Conservation (phyloP, 441 rosid species). For the Melastoma candidum region DNA sequence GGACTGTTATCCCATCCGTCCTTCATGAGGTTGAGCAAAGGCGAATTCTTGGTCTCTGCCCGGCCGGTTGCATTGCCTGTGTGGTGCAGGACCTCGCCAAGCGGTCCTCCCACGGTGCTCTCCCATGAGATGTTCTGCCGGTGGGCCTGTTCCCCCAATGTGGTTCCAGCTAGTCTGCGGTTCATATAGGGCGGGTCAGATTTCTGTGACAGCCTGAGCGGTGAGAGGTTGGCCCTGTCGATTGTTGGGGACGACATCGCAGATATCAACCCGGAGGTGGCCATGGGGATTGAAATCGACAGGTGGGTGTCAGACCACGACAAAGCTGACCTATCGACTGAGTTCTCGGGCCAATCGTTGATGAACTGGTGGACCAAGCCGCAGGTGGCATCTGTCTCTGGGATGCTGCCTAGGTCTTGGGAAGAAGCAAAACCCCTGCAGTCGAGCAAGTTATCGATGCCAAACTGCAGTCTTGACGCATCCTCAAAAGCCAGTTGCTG, state of each 20-base stretch:
- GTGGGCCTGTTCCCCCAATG: not conserved
- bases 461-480: not conserved
- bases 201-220: not conserved
- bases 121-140: slow-evolving; percentile 6
- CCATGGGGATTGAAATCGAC: not conserved
- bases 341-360: slow-evolving; percentile 1
- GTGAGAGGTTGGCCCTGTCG: not conserved
- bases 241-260: too few species aligned
- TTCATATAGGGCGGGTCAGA: too few species aligned
- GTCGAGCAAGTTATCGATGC: not conserved
- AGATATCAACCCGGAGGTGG: not conserved
- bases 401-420: slow-evolving; percentile 1
- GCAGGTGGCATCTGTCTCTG: not conserved
- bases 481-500: not conserved
- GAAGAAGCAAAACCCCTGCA: not conserved
- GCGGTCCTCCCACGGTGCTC: slow-evolving; percentile 7
- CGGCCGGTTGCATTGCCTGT: slow-evolving; percentile 1
- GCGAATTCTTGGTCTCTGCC: not conserved
- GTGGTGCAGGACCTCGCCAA: slow-evolving; percentile 9
- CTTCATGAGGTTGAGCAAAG: slow-evolving; percentile 7
- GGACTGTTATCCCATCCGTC: slow-evolving; percentile 8
- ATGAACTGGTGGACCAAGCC: not conserved
- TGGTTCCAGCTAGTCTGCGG: not conserved
- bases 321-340: not conserved
- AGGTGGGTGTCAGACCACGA: slow-evolving; percentile 2